Evolutionary conservation across 371 early-diverging fungal species (phyloP).

Genomic region (Rhizopus arrhizus): DNA sequence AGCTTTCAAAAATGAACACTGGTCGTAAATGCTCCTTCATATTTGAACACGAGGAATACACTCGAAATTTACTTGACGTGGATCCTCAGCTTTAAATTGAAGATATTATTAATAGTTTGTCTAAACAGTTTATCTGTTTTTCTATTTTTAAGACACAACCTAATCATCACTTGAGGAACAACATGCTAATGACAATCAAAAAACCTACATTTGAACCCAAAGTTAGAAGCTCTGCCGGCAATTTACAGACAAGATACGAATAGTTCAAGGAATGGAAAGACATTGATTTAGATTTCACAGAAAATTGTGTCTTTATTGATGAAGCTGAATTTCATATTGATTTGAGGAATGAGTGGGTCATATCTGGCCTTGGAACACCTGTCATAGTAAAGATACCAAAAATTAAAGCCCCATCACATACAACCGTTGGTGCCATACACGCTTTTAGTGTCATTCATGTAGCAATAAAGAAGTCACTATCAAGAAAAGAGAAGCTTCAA

Average conservation of each 20-base stretch:
- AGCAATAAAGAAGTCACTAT: not conserved
- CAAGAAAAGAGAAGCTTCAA: not conserved
- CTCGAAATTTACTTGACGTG: slow-evolving; percentile 12
- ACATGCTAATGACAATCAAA: not conserved
- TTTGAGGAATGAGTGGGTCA: not conserved
- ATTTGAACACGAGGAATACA: slow-evolving; percentile 13
- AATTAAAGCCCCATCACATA: not conserved
- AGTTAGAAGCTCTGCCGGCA: slow-evolving; percentile 7
- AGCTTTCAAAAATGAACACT: slow-evolving; percentile 8
- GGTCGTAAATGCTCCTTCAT: slow-evolving; percentile 12
- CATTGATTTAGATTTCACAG: slow-evolving; percentile 8
- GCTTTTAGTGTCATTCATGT: not conserved
- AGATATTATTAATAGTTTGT: slow-evolving; percentile 12
- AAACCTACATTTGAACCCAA: slow-evolving; percentile 7
- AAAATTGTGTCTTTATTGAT: not conserved
- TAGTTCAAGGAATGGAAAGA: slow-evolving; percentile 5
- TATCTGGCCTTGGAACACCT: not conserved
- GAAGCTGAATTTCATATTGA: too few species aligned
- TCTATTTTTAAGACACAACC: slow-evolving; percentile 9
- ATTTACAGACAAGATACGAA: slow-evolving; percentile 8
- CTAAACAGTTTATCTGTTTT: slow-evolving; percentile 2
- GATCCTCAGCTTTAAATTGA: slow-evolving; percentile 19
- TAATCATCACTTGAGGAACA: slow-evolving; percentile 9
- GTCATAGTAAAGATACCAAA: not conserved
- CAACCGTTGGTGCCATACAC: slow-evolving; percentile 1